phyloP scores from a whole-genome alignment of 2,329 filamentous ascomycete genomes.

The Xylariaceae sp. region DNA sequence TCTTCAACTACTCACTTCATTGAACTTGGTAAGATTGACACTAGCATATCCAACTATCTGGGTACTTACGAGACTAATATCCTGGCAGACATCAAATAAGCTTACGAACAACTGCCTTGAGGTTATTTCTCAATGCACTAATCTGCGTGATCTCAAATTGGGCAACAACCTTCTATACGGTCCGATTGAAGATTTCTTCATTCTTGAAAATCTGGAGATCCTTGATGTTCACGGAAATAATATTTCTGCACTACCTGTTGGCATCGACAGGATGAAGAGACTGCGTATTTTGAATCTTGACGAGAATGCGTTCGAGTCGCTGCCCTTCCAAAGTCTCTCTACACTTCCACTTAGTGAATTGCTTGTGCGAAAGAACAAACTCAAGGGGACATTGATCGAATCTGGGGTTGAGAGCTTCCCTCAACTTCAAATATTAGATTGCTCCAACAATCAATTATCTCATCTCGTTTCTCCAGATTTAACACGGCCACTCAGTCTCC shows the following conservation, averaged over 20 bases:
- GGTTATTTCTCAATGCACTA: slow-evolving; percentile 73
- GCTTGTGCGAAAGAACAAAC: slow-evolving; percentile 76
- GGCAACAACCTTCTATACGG: slow-evolving; percentile 79
- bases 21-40: slow-evolving; percentile 73
- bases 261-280: slow-evolving; percentile 69
- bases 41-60: background rate
- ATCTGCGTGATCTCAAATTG: slow-evolving; percentile 80
- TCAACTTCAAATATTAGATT: slow-evolving; percentile 76
- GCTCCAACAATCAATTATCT: slow-evolving; percentile 76
- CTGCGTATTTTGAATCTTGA: slow-evolving; percentile 81
- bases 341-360: slow-evolving; percentile 76
- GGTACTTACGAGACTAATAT: slow-evolving; percentile 32
- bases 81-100: slow-evolving; percentile 75
- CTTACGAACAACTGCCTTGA: slow-evolving; percentile 76
- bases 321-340: slow-evolving; percentile 74
- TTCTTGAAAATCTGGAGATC: slow-evolving; percentile 74
- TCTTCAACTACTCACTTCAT: slow-evolving; percentile 74
- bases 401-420: slow-evolving; percentile 63
- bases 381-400: slow-evolving; percentile 75
- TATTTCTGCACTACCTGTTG: slow-evolving; percentile 72
- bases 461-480: slow-evolving; percentile 53
- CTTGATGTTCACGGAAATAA: slow-evolving; percentile 85
- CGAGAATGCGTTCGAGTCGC: slow-evolving; percentile 74
- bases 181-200: slow-evolving; percentile 67
- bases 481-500: slow-evolving; percentile 63